Evolutionary conservation across 345 rosid species (phyloP).

Genomic region (Nephelium lappaceum): DNA sequence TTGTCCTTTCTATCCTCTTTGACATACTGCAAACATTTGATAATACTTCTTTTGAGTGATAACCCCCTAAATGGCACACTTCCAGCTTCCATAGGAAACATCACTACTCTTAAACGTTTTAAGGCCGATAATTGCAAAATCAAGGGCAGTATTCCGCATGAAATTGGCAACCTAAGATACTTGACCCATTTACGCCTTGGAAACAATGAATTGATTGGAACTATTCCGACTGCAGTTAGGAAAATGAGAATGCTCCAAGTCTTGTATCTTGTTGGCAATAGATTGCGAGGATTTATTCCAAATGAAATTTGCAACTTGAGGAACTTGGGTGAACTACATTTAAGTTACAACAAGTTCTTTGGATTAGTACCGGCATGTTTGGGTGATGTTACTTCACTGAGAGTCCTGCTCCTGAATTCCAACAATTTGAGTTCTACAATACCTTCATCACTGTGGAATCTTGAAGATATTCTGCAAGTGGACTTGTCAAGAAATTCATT

Average conservation of each 20-base stretch:
- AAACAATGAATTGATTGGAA: slow-evolving; percentile 8
- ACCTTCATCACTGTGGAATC: slow-evolving; percentile 21
- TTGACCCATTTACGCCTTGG: neutral
- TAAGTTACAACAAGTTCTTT: neutral
- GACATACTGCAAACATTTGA: slow-evolving; percentile 13
- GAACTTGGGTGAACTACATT: neutral
- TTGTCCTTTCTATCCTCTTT: neutral
- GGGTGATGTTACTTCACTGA: slow-evolving; percentile 1
- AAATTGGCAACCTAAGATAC: slow-evolving; percentile 15
- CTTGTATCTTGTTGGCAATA: slow-evolving; percentile 2
- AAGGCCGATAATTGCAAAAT: neutral
- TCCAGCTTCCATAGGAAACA: slow-evolving; percentile 14
- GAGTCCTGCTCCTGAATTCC: neutral
- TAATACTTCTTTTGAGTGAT: neutral
- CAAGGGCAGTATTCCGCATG: slow-evolving; percentile 19
- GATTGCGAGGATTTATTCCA: slow-evolving; percentile 3
- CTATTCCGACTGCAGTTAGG: slow-evolving; percentile 17
- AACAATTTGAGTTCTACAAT: too few relatives aligned
- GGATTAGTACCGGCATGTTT: slow-evolving; percentile 14
- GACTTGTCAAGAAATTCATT: slow-evolving; percentile 28
- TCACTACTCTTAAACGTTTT: neutral
- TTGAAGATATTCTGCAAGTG: slow-evolving; percentile 9
- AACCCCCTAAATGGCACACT: slow-evolving; percentile 14
- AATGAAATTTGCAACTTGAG: slow-evolving; percentile 2
- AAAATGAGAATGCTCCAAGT: slow-evolving; percentile 5